phyloP scores from a whole-genome alignment of 208 protist species.

The Herpetomonas muscarum region DNA sequence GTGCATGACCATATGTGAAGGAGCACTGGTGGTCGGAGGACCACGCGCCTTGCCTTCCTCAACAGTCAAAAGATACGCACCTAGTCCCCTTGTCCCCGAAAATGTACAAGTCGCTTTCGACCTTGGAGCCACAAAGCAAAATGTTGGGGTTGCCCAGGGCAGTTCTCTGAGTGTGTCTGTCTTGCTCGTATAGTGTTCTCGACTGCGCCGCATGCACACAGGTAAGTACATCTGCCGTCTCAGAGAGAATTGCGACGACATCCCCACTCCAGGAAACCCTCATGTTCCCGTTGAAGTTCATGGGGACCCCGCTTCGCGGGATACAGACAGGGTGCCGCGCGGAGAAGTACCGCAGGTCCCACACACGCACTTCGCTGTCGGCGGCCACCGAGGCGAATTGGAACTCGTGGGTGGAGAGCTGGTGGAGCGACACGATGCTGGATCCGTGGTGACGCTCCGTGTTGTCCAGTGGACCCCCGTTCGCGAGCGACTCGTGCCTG shows the following conservation, averaged over 20 bases:
- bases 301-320: background rate
- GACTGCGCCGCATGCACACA: background rate
- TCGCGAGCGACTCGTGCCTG: background rate
- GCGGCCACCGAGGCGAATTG: conserved; percentile 54
- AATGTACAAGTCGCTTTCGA: background rate
- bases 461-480: conserved; percentile 15
- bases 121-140: background rate
- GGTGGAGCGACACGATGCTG: conserved; percentile 29
- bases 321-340: conserved; percentile 28
- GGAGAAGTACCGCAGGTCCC: conserved; percentile 54
- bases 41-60: background rate
- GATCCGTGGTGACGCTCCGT: conserved; percentile 24
- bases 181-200: background rate
- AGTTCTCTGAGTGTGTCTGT: background rate
- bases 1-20: too few species aligned
- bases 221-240: background rate
- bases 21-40: too few species aligned
- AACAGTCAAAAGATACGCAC: background rate
- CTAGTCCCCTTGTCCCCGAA: background rate
- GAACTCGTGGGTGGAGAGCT: conserved; percentile 20
- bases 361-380: conserved; percentile 50
- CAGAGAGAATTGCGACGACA: background rate
- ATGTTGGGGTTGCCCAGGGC: background rate
- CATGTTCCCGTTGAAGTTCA: background rate
- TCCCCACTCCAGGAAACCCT: background rate